Base-by-base conservation (phyloP, 345 rosid species). In the Gossypium arboreum region DNA sequence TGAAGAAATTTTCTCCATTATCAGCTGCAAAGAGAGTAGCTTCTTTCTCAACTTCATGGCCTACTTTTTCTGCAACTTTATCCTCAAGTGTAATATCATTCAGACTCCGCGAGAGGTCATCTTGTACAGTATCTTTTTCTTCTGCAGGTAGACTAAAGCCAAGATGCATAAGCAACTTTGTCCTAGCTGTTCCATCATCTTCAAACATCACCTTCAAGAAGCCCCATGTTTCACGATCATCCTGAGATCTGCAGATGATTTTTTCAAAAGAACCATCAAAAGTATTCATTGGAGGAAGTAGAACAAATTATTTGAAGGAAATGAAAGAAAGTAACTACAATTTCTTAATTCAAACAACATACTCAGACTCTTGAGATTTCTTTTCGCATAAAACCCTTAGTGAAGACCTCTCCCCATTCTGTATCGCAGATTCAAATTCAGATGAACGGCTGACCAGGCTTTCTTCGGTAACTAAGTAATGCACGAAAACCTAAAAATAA, bases 1-100 rank as follows among this genome's bases (percentile, higher is more conserved):
- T 86, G 74, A 93, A 95, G 88, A 95, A 95, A 85, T 95, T 98
- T 83, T 90, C 97, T 64, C 98, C 98, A 70, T 90, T 94, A 87
- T 91, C 99, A 67, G 86, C 72, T 77, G 90, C 66, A 83, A 88
- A 89, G 66, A 83, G 47, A 27, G 86, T 27, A 29, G 87, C 77
- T 77, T 81, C 88, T 34, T 84, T 87, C 75, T 67, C 77, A 39
- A 54, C 81, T 80, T 79, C 88, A 70, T 82, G 75, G 67, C 68
- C 88, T 72, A 61, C 79, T 74, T 84, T 83, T 57, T 83, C 88
- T n/a, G 79, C 65, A 15, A 57, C 78, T 16, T 83, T 78, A 72
- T 88, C 88, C 64, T 89, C 93, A 73, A 90, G 85, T 61, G 74
- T 79, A 70, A 84, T 72, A 51, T 82, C 84, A 86, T 79, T 84